These are phyloP conservation scores for Colletotrichum chrysophilum DNA, from an alignment of 2,329 filamentous ascomycete species.

Conservation along the genomic window DNA sequence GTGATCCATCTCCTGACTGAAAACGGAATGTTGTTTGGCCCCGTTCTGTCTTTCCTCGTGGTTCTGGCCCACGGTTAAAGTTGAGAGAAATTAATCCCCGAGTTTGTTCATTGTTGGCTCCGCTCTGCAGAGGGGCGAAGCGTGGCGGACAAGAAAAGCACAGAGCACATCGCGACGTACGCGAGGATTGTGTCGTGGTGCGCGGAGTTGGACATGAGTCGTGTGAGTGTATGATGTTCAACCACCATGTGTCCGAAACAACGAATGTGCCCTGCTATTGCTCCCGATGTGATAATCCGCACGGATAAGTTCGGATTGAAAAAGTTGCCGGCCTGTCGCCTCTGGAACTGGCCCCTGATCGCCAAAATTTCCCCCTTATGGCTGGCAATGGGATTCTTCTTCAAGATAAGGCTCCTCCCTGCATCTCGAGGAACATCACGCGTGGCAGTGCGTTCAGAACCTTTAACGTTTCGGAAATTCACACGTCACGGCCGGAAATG, in stretches of 20 bases:
- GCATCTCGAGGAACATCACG: neutral
- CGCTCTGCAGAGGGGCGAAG: constrained; percentile 4
- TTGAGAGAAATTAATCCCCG: constrained; percentile 13
- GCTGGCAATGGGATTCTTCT: neutral
- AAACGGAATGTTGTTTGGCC: neutral
- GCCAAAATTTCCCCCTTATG: neutral
- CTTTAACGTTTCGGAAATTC: neutral
- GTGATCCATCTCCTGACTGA: neutral
- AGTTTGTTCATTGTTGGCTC: neutral
- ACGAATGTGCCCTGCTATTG: neutral
- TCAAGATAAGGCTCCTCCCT: neutral
- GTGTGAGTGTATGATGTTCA: neutral
- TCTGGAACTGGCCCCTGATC: neutral
- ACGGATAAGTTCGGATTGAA: neutral
- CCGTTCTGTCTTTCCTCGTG: neutral
- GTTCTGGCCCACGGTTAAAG: neutral
- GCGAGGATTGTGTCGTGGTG: neutral
- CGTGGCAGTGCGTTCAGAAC: neutral
- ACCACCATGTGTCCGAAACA: constrained; percentile 1
- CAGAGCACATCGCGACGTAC: neutral
- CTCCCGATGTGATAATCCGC: neutral
- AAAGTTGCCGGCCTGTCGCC: neutral
- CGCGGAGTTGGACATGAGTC: neutral
- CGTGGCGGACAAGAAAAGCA: neutral
- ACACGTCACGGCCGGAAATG: neutral